A percentile compares a stretch with the other conserved stretches of the same genome.
Conservation (phyloP, 345 rosid species). For the Litchi chinensis region DNA sequence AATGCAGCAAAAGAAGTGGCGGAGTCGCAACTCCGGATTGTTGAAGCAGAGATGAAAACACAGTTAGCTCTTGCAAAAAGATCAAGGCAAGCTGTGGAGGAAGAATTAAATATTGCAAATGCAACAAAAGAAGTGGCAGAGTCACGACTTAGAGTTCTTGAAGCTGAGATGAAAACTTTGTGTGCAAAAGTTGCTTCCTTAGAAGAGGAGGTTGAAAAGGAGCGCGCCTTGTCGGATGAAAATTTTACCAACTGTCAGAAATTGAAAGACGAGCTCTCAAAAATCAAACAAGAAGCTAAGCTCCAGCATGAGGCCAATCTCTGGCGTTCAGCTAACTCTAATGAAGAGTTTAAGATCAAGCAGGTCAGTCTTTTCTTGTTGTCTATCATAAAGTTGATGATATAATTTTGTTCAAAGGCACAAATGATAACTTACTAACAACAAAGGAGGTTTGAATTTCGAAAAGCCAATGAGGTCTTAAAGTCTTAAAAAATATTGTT, state of each 20-base stretch:
- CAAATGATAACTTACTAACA: neutral
- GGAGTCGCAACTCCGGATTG: constrained; percentile 56
- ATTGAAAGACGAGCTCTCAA: constrained; percentile 58
- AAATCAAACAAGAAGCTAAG: constrained; percentile 50
- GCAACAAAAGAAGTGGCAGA: constrained; percentile 46
- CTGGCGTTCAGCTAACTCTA: constrained; percentile 35
- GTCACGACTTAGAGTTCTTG: constrained; percentile 52
- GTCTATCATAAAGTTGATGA: neutral
- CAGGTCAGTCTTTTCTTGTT: constrained; percentile 50
- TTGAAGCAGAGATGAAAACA: constrained; percentile 49
- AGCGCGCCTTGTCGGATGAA: constrained; percentile 33
- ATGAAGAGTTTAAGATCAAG: constrained; percentile 47
- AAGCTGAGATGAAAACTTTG: constrained; percentile 55
- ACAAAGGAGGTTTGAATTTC: neutral
- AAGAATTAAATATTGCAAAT: constrained; percentile 45
- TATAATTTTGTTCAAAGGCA: neutral
- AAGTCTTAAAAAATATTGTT: neutral
- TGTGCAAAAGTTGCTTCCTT: constrained; percentile 44
- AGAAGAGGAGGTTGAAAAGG: constrained; percentile 41
- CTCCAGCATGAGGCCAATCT: constrained; percentile 37
- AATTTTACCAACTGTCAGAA: constrained; percentile 36
- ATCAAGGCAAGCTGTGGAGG: constrained; percentile 51
- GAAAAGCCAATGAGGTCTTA: neutral
- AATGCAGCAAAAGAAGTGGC: constrained; percentile 42
- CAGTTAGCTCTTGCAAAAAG: constrained; percentile 43